phyloP scores from a whole-genome alignment of 495 filamentous ascomycete genomes.

The Talaromyces ruber region DNA sequence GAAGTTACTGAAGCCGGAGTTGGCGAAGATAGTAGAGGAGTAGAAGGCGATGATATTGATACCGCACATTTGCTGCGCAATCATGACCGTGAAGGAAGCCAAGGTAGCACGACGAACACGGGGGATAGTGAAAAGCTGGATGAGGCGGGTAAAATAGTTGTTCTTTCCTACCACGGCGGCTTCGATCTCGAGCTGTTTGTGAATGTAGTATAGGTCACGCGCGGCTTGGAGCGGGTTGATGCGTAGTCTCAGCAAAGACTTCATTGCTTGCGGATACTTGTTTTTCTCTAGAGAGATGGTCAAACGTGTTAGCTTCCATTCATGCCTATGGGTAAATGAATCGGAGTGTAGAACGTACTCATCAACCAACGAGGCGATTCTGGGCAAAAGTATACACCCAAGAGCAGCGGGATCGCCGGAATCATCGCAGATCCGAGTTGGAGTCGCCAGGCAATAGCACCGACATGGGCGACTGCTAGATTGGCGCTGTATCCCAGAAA shows the following conservation, averaged over 20 bases:
- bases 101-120: slow-evolving; percentile 58
- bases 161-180: slow-evolving; percentile 31
- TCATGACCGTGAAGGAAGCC: slow-evolving; percentile 59
- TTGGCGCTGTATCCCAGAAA: slow-evolving; percentile 54
- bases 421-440: slow-evolving; percentile 62
- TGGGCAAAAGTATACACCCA: slow-evolving; percentile 56
- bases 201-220: slow-evolving; percentile 60
- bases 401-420: slow-evolving; percentile 55
- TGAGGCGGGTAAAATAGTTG: slow-evolving; percentile 48
- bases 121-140: slow-evolving; percentile 61
- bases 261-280: slow-evolving; percentile 45
- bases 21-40: slow-evolving; percentile 52
- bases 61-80: slow-evolving; percentile 51
- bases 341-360: slow-evolving; percentile 28
- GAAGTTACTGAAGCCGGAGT: slow-evolving; percentile 37
- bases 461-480: slow-evolving; percentile 46
- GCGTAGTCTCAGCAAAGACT: slow-evolving; percentile 51
- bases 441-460: slow-evolving; percentile 50
- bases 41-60: slow-evolving; percentile 67
- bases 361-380: slow-evolving; percentile 67
- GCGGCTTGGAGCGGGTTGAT: slow-evolving; percentile 52
- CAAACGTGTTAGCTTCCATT: not conserved
- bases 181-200: slow-evolving; percentile 50
- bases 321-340: not conserved
- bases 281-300: slow-evolving; percentile 1